These are phyloP conservation scores for Sedum album DNA, from an alignment of 164 flowering plant species.

Conservation along the genomic window DNA sequence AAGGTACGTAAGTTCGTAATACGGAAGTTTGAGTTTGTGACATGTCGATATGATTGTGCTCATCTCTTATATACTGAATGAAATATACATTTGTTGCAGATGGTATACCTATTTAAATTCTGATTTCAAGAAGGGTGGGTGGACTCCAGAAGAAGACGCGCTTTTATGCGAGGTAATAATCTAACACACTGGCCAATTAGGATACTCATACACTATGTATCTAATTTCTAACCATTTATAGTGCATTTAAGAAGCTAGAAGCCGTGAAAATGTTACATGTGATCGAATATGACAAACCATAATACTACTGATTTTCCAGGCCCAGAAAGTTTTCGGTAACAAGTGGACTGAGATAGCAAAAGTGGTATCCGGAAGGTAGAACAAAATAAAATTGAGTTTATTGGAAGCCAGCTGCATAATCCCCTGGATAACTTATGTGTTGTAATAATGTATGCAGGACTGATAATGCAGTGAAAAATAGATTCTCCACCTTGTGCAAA, in stretches of 20 bases:
- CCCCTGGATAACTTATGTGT: not conserved
- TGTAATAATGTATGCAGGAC: constrained; percentile 44
- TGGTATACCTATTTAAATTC: constrained; percentile 94
- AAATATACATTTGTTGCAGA: constrained; percentile 28
- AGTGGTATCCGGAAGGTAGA: constrained; percentile 97
- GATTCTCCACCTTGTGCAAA: constrained; percentile 88
- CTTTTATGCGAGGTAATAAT: constrained; percentile 76
- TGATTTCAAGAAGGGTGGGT: constrained; percentile 95
- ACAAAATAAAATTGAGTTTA: not conserved
- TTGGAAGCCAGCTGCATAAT: not conserved
- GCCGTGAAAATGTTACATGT: not conserved
- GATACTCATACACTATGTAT: too few relatives aligned
- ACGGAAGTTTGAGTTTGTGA: not conserved
- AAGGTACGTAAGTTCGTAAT: constrained; percentile 35
- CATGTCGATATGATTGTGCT: not conserved
- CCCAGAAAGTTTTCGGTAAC: constrained; percentile 88
- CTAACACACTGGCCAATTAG: not conserved
- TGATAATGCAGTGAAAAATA: constrained; percentile 96
- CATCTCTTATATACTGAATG: not conserved
- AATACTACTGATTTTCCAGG: constrained; percentile 41
- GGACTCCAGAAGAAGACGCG: constrained; percentile 96
- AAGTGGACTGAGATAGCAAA: constrained; percentile 98
- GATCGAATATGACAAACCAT: constrained; percentile 10
- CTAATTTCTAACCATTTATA: not conserved
- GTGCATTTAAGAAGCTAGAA: not conserved